A percentile compares a stretch with the other conserved stretches of the same genome.
Evolutionary conservation across 371 early-diverging fungal genomes (phyloP).

Genomic region (Gilbertella persicaria): DNA sequence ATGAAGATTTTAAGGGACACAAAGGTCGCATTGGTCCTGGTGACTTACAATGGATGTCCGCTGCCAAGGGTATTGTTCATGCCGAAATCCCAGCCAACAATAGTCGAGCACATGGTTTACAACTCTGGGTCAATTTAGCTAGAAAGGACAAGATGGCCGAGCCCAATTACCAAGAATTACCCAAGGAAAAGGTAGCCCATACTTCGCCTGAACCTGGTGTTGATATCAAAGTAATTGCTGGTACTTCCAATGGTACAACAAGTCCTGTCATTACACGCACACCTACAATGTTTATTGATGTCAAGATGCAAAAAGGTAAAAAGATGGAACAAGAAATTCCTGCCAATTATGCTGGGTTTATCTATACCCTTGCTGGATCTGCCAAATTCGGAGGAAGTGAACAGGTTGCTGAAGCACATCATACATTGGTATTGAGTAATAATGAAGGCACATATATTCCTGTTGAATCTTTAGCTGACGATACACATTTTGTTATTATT

Average conservation of each 20-base stretch:
- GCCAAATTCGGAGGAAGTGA: constrained; percentile 53
- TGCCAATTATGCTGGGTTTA: constrained; percentile 61
- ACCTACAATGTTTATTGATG: constrained; percentile 76
- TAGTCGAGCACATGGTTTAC: constrained; percentile 65
- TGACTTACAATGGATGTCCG: constrained; percentile 80
- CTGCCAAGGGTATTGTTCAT: constrained; percentile 79
- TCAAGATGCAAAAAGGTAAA: constrained; percentile 58
- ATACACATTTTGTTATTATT: constrained; percentile 61
- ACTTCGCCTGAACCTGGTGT: constrained; percentile 59
- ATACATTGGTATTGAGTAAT: constrained; percentile 54
- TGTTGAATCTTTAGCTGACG: constrained; percentile 52
- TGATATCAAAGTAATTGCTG: constrained; percentile 79
- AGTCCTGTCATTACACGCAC: constrained; percentile 66
- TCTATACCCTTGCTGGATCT: constrained; percentile 66
- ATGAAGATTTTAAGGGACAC: constrained; percentile 85
- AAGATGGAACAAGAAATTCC: constrained; percentile 61
- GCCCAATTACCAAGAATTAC: constrained; percentile 79
- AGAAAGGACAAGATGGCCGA: constrained; percentile 76
- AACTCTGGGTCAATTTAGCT: constrained; percentile 87
- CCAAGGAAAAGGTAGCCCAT: constrained; percentile 58
- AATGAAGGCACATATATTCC: constrained; percentile 44
- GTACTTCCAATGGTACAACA: constrained; percentile 62
- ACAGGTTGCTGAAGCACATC: constrained; percentile 54
- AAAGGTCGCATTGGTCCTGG: constrained; percentile 73
- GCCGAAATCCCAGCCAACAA: constrained; percentile 71